A percentile compares a stretch with the other conserved stretches of the same genome.
Conservation (phyloP, 768 basidiomycete species). For the Kondoa subrosea region DNA sequence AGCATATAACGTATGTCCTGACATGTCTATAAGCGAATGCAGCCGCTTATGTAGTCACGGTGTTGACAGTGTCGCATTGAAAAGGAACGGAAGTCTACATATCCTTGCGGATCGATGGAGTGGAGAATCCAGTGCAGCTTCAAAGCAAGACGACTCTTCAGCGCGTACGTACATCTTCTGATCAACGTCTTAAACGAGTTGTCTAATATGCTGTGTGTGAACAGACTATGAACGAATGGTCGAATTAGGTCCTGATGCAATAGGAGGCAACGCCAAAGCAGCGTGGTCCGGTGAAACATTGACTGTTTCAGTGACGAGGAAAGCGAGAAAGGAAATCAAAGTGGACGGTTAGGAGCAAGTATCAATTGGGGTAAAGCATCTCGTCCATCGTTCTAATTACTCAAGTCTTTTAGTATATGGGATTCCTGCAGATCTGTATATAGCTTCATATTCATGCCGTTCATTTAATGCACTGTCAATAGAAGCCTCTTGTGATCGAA, state of each 20-base stretch:
- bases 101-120: not conserved
- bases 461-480: no score
- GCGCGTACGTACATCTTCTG: not conserved
- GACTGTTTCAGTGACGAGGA: not conserved
- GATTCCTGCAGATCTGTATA: no score
- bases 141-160: not conserved
- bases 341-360: not conserved
- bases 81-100: conserved; percentile 1
- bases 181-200: not conserved
- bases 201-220: not conserved
- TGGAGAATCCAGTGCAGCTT: not conserved
- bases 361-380: no score
- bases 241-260: not conserved
- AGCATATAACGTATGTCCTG: conserved; percentile 1
- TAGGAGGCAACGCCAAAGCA: not conserved
- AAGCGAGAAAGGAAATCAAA: not conserved
- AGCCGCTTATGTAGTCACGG: not conserved
- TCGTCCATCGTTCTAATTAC: no score
- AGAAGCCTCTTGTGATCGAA: no score
- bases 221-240: not conserved
- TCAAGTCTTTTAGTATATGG: no score
- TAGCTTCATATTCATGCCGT: no score
- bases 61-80: conserved; percentile 6
- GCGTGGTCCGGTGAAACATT: not conserved
- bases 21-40: not conserved